A percentile compares a stretch with the other conserved stretches of the same genome.
These are phyloP conservation scores for Beauveria sp. DNA, from an alignment of 2,329 filamentous ascomycete genomes.

Conservation along the genomic window DNA sequence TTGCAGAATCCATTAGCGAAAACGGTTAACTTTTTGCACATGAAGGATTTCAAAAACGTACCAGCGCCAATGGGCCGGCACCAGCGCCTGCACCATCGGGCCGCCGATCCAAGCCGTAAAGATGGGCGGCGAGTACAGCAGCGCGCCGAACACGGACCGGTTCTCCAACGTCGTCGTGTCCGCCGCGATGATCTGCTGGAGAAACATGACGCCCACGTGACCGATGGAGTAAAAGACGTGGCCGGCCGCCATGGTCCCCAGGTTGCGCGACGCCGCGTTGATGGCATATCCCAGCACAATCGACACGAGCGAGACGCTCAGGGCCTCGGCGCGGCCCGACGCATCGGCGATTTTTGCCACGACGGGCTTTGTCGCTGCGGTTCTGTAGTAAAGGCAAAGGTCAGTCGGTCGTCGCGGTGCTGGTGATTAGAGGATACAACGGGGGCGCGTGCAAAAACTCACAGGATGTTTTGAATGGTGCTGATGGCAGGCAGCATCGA, in stretches of 20 bases:
- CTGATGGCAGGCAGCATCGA: neutral
- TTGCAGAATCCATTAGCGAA: neutral
- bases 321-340: constrained; percentile 54
- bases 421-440: neutral
- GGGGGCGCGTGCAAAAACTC: neutral
- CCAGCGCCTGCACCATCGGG: constrained; percentile 30
- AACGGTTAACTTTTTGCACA: neutral
- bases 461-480: constrained; percentile 6
- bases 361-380: constrained; percentile 12
- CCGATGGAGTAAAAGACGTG: constrained; percentile 57
- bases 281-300: constrained; percentile 50
- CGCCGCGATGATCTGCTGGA: constrained; percentile 58
- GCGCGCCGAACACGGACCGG: constrained; percentile 49
- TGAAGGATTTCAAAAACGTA: neutral
- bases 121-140: constrained; percentile 53
- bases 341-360: constrained; percentile 56
- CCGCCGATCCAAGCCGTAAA: constrained; percentile 53
- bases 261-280: constrained; percentile 46
- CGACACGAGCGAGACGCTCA: constrained; percentile 44
- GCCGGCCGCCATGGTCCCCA: constrained; percentile 44
- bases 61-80: constrained; percentile 46
- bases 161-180: constrained; percentile 54
- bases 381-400: neutral
- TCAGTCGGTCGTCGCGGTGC: neutral
- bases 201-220: constrained; percentile 48